These are phyloP conservation scores for Paramecium caudatum DNA, from an alignment of 73 alveolate genomes.

Conservation along the genomic window DNA sequence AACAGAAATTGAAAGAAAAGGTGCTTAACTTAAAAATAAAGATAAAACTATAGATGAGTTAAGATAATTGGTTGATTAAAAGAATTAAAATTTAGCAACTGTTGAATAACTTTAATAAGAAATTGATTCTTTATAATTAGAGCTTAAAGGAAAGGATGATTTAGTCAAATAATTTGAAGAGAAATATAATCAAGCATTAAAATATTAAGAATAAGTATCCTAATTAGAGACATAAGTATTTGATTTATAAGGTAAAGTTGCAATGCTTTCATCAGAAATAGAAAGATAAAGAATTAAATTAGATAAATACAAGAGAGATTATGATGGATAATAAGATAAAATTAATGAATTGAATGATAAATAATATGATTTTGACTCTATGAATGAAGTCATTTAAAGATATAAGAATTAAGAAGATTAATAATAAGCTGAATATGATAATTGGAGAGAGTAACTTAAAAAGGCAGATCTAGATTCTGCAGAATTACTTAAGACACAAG, in stretches of 20 bases:
- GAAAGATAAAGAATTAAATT: slow-evolving; percentile 25
- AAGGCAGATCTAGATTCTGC: slow-evolving; percentile 46
- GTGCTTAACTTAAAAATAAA: slow-evolving; percentile 23
- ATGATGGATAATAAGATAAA: slow-evolving; percentile 1
- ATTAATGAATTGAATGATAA: background rate
- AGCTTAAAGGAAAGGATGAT: slow-evolving; percentile 31
- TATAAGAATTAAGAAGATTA: background rate
- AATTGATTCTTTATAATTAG: background rate
- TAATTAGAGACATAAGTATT: background rate
- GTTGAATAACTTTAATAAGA: slow-evolving; percentile 34
- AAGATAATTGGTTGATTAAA: slow-evolving; percentile 19
- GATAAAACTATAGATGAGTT: slow-evolving; percentile 48
- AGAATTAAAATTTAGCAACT: background rate
- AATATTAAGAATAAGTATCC: slow-evolving; percentile 28
- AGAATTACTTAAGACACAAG: background rate
- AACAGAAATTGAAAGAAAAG: slow-evolving; percentile 60
- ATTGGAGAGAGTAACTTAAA: background rate
- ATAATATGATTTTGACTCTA: background rate
- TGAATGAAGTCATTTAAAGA: background rate
- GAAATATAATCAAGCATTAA: slow-evolving; percentile 5
- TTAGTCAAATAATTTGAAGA: background rate
- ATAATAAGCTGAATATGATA: background rate
- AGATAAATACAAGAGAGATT: slow-evolving; percentile 19
- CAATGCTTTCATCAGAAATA: slow-evolving; percentile 31
- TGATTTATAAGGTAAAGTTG: slow-evolving; percentile 49